phyloP scores from a whole-genome alignment of 441 rosid genomes.

The Gossypium davidsonii region DNA sequence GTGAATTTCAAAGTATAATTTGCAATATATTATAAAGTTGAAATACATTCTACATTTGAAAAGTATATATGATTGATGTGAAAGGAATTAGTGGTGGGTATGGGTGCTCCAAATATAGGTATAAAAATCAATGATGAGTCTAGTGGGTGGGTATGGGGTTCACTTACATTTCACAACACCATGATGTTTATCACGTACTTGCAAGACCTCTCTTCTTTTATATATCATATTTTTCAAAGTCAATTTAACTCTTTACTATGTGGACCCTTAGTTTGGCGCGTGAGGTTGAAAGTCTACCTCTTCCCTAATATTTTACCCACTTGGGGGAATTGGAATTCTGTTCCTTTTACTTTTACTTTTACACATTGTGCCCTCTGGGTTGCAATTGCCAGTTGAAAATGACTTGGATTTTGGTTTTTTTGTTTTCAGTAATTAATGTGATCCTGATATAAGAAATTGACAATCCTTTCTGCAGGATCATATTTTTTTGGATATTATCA shows the following conservation, averaged over 20 bases:
- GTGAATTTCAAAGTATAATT: too few species aligned
- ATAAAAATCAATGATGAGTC: constrained; percentile 8
- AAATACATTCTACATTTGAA: too few species aligned
- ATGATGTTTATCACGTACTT: constrained; percentile 14
- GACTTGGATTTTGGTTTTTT: neutral
- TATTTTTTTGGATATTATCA: neutral
- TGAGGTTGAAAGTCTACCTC: neutral
- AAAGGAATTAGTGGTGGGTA: neutral
- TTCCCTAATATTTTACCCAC: neutral
- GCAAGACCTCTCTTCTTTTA: neutral
- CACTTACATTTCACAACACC: neutral
- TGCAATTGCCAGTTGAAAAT: neutral
- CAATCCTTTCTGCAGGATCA: neutral
- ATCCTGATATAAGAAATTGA: neutral
- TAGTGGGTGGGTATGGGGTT: neutral
- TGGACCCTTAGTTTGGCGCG: neutral
- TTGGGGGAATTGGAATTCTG: neutral
- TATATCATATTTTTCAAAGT: neutral
- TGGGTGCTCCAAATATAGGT: neutral
- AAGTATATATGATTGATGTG: neutral
- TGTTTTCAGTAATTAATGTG: neutral
- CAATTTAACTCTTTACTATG: neutral
- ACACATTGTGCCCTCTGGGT: neutral
- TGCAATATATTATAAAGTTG: too few species aligned
- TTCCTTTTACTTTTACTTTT: neutral